Percentiles rank a stretch among this genome's conserved stretches.
Conservation (phyloP, 1,284 basidiomycete species). For the Rhodotorula sp. region DNA sequence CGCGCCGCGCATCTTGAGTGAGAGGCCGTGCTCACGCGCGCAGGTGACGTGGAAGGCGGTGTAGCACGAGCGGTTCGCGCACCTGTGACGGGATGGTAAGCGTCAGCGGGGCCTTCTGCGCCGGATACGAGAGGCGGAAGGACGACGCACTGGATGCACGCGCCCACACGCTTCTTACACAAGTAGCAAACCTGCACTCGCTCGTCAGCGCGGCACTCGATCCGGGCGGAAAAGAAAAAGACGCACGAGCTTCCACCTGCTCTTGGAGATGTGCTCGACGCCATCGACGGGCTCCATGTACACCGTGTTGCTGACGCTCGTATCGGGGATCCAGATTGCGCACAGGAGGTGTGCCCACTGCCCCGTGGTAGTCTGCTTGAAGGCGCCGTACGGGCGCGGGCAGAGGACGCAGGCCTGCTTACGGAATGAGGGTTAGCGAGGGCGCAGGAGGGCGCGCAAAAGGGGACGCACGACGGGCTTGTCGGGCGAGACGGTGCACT, state of each 20-base stretch:
- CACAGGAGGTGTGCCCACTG: slow-evolving; percentile 97
- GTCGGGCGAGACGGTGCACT: slow-evolving; percentile 97
- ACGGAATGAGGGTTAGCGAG: neutral
- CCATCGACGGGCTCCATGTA: slow-evolving; percentile 99
- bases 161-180: slow-evolving; percentile 78
- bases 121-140: no score
- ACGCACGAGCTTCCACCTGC: slow-evolving; percentile 88
- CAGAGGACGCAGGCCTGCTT: slow-evolving; percentile 84
- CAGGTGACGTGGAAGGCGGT: slow-evolving; percentile 95
- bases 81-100: slow-evolving; percentile 50
- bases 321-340: slow-evolving; percentile 97
- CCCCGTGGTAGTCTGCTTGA: slow-evolving; percentile 92
- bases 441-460: neutral
- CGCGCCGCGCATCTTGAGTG: slow-evolving; percentile 55
- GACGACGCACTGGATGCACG: slow-evolving; percentile 74
- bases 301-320: slow-evolving; percentile 87
- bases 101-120: no score
- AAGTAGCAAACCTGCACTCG: slow-evolving; percentile 73
- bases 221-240: no score
- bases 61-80: slow-evolving; percentile 87
- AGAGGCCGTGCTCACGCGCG: slow-evolving; percentile 77
- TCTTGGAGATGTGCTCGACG: slow-evolving; percentile 83
- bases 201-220: neutral
- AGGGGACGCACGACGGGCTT: slow-evolving; percentile 72
- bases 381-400: slow-evolving; percentile 95